Percentiles rank a stretch among this genome's conserved stretches.
phyloP scores from a whole-genome alignment of 768 basidiomycete species.

The Pisolithus orientalis region DNA sequence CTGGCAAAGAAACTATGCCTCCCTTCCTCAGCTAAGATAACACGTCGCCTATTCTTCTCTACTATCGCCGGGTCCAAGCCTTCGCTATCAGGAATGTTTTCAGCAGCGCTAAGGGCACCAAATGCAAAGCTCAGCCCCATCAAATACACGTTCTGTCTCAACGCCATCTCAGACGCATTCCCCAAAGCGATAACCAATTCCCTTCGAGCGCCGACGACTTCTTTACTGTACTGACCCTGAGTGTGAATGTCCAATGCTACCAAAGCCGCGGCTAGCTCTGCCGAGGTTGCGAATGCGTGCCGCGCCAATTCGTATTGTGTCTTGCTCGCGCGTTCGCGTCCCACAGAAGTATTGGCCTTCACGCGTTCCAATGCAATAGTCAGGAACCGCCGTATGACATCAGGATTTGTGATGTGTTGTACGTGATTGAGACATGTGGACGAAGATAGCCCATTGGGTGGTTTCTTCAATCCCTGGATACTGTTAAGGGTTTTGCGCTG shows the following conservation, averaged over 20 bases:
- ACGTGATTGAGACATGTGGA: conserved; percentile 15
- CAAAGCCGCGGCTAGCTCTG: conserved; percentile 29
- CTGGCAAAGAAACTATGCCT: no score
- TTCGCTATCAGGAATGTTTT: conserved; percentile 11
- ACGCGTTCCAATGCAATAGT: conserved; percentile 15
- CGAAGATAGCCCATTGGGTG: conserved; percentile 17
- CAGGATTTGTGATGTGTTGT: conserved; percentile 21
- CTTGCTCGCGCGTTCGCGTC: conserved; percentile 14
- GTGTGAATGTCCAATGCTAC: conserved; percentile 26
- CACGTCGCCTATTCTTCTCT: conserved; percentile 4
- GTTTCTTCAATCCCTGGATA: conserved; percentile 12
- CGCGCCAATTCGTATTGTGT: conserved; percentile 16
- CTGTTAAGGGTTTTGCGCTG: conserved; percentile 19
- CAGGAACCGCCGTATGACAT: conserved; percentile 19
- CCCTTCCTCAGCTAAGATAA: background rate
- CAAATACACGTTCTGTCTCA: conserved; percentile 13
- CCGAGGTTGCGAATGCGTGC: conserved; percentile 20
- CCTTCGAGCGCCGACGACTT: conserved; percentile 17
- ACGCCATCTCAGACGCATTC: conserved; percentile 33
- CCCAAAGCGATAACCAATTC: conserved; percentile 28
- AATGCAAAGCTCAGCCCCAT: conserved; percentile 22
- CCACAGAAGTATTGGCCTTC: conserved; percentile 13
- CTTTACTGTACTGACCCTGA: conserved; percentile 14
- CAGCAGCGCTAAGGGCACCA: conserved; percentile 15
- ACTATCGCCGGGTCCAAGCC: conserved; percentile 7